Evolutionary conservation across 441 rosid genomes (phyloP), one percentile per base, ranked within the genome.

Genomic region (Euphorbia schlechtendalii): DNA sequence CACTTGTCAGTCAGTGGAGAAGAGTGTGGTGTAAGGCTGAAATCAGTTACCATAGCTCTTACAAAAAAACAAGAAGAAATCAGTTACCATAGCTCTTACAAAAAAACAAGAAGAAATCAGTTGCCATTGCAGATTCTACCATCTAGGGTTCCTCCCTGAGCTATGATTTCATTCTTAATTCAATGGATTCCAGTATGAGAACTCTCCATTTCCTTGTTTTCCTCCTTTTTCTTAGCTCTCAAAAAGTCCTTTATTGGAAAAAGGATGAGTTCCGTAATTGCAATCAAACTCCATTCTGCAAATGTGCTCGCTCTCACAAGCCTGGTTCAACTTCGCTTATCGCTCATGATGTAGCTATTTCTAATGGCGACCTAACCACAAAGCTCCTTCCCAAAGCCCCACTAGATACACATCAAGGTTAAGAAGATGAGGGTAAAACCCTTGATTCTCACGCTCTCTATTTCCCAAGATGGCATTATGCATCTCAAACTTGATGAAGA

Each of bases 281-380:
- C 67, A 71, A 95, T 59, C 97, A 95, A 70, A 88, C 96, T 57
- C 99, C 99, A 3, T 95, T 95, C 78, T 95, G 99, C 88, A 89
- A 89, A 76, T 93, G 89, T 38, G 91, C 90, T 73, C 89, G 99
- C 65, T 75, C 83, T 27, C 92, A 91, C 30, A 63, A 77, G 21
- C 95, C 98, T 48, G 96, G 92, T 14, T 60, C 82, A 58, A 86
- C 74, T 75, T 66, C 83, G 57, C 67, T 85, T 6, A 48, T 72
- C 67, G 93, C 79, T 58, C 48, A 71, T 38, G 77, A 86, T 28
- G 88, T 91, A 61, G 41, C 83, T 70, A 64, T 94, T 67, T 71
- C 86, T 67, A 84, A 83, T 5, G 99, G 99, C 17, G 86, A 82
- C 74, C 81, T 95, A 32, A 79, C 82, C 15, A 98, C 98, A 55